Evolutionary conservation across 768 basidiomycete genomes (phyloP).

Genomic region (Russula dissimulans): DNA sequence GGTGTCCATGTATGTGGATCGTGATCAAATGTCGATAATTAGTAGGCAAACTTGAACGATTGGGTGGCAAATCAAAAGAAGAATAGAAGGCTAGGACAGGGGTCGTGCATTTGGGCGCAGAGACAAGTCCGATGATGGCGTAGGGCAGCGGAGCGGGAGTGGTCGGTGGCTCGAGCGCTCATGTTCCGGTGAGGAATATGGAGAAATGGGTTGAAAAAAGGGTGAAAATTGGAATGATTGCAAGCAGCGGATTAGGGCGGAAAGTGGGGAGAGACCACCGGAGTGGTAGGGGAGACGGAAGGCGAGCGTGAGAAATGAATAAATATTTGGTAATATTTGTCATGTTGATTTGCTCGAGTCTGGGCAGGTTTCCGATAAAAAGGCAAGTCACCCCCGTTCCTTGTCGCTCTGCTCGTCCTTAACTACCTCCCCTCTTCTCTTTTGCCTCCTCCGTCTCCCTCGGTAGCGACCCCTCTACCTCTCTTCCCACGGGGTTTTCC

Average conservation of each 20-base stretch:
- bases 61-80: too few species aligned
- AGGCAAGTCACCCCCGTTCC: background rate
- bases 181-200: background rate
- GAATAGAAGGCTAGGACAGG: background rate
- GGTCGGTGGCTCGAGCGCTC: background rate
- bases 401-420: background rate
- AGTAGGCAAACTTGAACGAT: too few species aligned
- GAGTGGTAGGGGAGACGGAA: background rate
- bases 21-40: too few species aligned
- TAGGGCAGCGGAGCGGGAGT: background rate
- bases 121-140: conserved; percentile 6
- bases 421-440: conserved; percentile 20
- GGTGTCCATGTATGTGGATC: too few species aligned
- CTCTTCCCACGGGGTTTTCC: conserved; percentile 7
- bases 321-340: conserved; percentile 15
- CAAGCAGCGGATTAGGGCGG: too few species aligned
- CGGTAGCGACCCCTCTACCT: conserved; percentile 17
- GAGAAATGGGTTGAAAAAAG: background rate
- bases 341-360: background rate
- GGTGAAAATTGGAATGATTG: too few species aligned
- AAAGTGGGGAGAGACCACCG: background rate
- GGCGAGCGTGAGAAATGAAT: background rate
- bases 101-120: background rate
- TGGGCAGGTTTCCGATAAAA: background rate
- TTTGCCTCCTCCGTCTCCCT: conserved; percentile 18